These are phyloP conservation scores for Aspergillus asperescens DNA, from an alignment of 495 filamentous ascomycete species.

Conservation along the genomic window DNA sequence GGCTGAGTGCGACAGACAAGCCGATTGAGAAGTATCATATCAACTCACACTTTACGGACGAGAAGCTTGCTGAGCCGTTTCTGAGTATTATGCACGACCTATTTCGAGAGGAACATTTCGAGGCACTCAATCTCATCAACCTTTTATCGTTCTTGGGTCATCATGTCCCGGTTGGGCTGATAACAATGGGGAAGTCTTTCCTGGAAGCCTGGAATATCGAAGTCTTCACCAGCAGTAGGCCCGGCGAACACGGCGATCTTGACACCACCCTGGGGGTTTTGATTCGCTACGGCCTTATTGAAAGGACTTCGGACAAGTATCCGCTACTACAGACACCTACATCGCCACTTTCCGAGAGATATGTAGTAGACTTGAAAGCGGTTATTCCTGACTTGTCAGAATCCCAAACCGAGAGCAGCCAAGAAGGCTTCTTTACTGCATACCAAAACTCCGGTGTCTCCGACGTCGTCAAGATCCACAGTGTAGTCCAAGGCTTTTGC, in stretches of 20 bases:
- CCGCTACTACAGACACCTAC: slow-evolving; percentile 37
- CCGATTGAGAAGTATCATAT: slow-evolving; percentile 64
- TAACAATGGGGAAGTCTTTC: slow-evolving; percentile 56
- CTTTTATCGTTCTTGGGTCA: slow-evolving; percentile 71
- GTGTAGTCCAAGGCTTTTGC: slow-evolving; percentile 75
- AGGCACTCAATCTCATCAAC: slow-evolving; percentile 67
- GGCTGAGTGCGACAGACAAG: slow-evolving; percentile 64
- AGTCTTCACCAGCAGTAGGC: slow-evolving; percentile 38
- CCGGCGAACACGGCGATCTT: slow-evolving; percentile 55
- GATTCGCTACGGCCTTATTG: slow-evolving; percentile 66
- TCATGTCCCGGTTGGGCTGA: slow-evolving; percentile 70
- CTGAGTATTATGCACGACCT: slow-evolving; percentile 67
- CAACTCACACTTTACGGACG: slow-evolving; percentile 59
- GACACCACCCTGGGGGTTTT: slow-evolving; percentile 64
- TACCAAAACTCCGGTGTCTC: slow-evolving; percentile 47
- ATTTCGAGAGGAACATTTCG: slow-evolving; percentile 48
- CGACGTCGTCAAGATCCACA: slow-evolving; percentile 70
- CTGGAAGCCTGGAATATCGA: slow-evolving; percentile 50
- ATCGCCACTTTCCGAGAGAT: slow-evolving; percentile 22
- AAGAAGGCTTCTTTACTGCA: slow-evolving; percentile 37
- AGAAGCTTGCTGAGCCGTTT: slow-evolving; percentile 65
- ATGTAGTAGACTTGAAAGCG: slow-evolving; percentile 19
- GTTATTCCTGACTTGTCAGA: slow-evolving; percentile 30
- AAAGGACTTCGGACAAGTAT: slow-evolving; percentile 42
- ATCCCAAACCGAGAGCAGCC: slow-evolving; percentile 44